Base-by-base conservation (phyloP, 2,329 filamentous ascomycete genomes). In the Colletotrichum karsti region DNA sequence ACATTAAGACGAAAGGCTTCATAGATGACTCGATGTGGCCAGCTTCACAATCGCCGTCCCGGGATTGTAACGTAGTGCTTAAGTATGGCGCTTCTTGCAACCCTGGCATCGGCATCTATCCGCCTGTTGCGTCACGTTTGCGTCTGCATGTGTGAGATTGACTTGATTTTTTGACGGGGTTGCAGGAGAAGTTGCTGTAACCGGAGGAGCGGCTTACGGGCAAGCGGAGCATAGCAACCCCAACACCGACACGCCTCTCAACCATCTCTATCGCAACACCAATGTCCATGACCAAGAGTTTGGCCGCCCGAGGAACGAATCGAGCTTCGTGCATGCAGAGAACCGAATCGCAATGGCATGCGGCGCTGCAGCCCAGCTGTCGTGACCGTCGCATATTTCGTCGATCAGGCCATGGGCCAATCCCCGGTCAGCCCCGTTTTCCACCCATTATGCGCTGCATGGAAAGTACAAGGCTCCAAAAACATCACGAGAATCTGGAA, bases 241-340 rank as follows among this genome's bases (percentile, higher is more conserved):
- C 30, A 8, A 35, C n/a, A n/a, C n/a, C n/a, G n/a, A n/a, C n/a
- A 35, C 7, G 30, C 9, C 2, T 35, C 30, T 12, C 30, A 35
- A 35, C 9, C 9, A 4, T 12, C 30, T 35, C 9, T 10, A 10
- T 35, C 30, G 5, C n/a, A n/a, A n/a, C n/a, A 35, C 30, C 30
- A 4, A 35, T n/a, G 8, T 35, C 30, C 30, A 2, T 33, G 2
- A 33, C 3, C 7, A 12, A 7, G 12, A 35, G 30, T 12, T 8
- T 9, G 30, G 5, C 30, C 20, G n/a, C 56, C n/a, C 33, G 9
- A 20, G 28, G 12, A 41, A 37, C 9, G 18, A 12, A 46, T 46
- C 22, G 64, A 42, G 64, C 53, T 28, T 51, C n/a, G n/a, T 57
- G 53, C 44, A 59, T 65, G 53, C 41, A 20, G 33, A n/a, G 9